Evolutionary conservation across 805 yeast genomes (phyloP), one percentile per base, ranked within the genome.

Genomic region (Lachancea cidri): DNA sequence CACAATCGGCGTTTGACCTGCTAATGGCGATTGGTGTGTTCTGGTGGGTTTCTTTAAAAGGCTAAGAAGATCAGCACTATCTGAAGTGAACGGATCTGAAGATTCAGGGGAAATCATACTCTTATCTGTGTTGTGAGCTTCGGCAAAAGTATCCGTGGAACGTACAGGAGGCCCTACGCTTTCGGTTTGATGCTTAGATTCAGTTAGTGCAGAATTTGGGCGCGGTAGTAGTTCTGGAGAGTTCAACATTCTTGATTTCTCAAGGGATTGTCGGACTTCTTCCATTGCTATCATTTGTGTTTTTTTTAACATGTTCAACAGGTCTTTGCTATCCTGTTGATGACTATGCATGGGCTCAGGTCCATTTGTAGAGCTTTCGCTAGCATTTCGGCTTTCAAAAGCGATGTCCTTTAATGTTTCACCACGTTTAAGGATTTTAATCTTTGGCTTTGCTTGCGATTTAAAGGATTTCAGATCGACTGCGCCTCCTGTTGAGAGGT

Each of bases 351-450:
- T 27, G n/a, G 37, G 14, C 13, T 29, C 25, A 16, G 17, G 25
- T 27, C 27, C 31, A 27, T 15, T 31, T 4, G 19, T 17, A 2
- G 22, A 4, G 7, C 16, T 1, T 34, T 32, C 35, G 20, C 25
- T 24, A 17, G 41, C 30, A 11, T 11, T 16, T 16, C 17, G 25
- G 20, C 17, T 13, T 17, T 36, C 18, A 20, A 42, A 45, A 13
- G 46, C 24, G 13, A 53, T 25, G 35, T 51, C 55, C 13, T 49
- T 54, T 16, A 66, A 40, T 3, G 50, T 52, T 41, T 68, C 66
- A 15, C 71, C 71, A 35, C 70, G 57, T 42, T 63, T 68, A 41
- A 67, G 38, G 2, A 67, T 30, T 41, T 57, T 64, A 35, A 65
- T 48, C 42, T 62, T 66, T 3, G 62, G 65, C 40, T 58, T 64